Conservation (phyloP, 345 rosid species). For the Acer yangbiense region DNA sequence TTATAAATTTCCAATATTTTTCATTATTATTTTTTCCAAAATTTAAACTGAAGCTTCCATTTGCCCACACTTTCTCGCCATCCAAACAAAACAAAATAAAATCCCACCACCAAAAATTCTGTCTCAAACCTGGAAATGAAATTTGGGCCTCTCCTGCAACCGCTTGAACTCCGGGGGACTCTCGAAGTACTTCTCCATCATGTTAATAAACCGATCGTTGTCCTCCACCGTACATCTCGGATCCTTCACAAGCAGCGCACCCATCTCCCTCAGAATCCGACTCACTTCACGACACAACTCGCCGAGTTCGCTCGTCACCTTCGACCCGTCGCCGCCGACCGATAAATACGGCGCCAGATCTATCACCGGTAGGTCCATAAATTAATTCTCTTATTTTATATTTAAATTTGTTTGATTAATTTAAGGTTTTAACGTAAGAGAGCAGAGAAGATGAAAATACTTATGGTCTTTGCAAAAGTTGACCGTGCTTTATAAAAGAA, state of each 20-base stretch:
- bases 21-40: neutral
- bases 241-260: conserved; percentile 83
- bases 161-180: conserved; percentile 65
- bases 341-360: conserved; percentile 75
- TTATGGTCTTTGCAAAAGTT: neutral
- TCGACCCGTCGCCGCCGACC: conserved; percentile 26
- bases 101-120: neutral
- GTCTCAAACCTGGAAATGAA: conserved; percentile 74
- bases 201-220: conserved; percentile 85
- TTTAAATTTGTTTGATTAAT: no score
- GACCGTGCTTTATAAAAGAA: no score
- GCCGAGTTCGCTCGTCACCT: conserved; percentile 22
- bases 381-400: neutral
- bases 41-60: neutral
- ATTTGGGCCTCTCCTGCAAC: conserved; percentile 70
- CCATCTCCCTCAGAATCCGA: conserved; percentile 75
- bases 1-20: neutral
- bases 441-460: neutral
- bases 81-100: neutral
- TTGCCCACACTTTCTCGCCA: neutral
- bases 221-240: conserved; percentile 88
- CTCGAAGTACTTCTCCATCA: conserved; percentile 95
- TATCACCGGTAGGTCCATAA: conserved; percentile 78
- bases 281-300: conserved; percentile 68
- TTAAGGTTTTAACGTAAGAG: no score